Evolutionary conservation across 306 rosid species (phyloP), one percentile per base, ranked within the genome.

Genomic region (Sicyos edulis): DNA sequence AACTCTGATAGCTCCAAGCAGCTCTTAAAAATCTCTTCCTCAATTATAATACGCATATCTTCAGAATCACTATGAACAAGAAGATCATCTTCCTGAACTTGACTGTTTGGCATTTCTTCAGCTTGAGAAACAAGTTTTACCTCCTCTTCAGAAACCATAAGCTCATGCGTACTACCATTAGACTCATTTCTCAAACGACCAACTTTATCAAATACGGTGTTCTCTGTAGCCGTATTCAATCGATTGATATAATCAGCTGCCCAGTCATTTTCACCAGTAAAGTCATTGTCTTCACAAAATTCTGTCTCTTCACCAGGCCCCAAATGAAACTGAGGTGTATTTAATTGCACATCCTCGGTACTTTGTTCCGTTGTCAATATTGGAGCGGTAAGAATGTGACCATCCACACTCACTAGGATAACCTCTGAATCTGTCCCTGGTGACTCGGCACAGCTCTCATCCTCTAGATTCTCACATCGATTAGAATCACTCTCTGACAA

Each of bases 401-500:
- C 99, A 79, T 95, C 99, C 63, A 91, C 97, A 80, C 99, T 91
- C 45, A 95, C 91, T 87, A 95, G 80, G 37, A 95, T 86, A 81
- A 95, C 87, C 83, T 85, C 99, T 0, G 97, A 89, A 76, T 78
- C 83, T 4, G 81, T 60, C 76, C 78, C 83, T 68, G 83, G 91
- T 1, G 96, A 84, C 55, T 87, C 95, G n/a, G 70, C 85, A 49
- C 72, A 70, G 79, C 74, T 81, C 13, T 83, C 92, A 45, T 82
- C 80, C 71, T 86, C 92, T 26, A 86, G 50, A 79, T 68, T 81
- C 44, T 86, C 96, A 64, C 67, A 85, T 8, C 80, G 83, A 59
- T 80, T 81, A 54, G 96, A 73, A 70, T 83, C 91, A 66, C 76
- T 85, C 71, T 85, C 96, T 1, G 89, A 80, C 65, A 89, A 74